Percentiles rank a stretch among this genome's conserved stretches.
These are phyloP conservation scores for Rhodotorula sp. DNA, from an alignment of 1,284 basidiomycete genomes.

Conservation along the genomic window DNA sequence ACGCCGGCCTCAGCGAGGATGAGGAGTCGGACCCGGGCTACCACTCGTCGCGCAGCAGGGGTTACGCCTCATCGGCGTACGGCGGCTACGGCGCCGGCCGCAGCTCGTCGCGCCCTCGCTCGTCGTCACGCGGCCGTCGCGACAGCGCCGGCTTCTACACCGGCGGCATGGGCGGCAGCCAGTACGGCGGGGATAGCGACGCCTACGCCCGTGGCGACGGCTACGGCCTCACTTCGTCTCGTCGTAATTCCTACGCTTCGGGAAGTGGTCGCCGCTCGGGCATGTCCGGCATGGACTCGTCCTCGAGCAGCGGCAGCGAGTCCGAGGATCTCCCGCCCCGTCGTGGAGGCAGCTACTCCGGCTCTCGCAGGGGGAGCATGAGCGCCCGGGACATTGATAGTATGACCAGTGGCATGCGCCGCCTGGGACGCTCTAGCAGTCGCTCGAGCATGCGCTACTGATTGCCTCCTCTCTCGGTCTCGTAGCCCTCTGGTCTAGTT, in stretches of 20 bases:
- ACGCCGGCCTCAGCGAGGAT: conserved; percentile 12
- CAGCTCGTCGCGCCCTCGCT: background rate
- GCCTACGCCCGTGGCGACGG: background rate
- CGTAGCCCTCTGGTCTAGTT: background rate
- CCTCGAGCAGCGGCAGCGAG: too few relatives aligned
- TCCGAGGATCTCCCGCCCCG: too few relatives aligned
- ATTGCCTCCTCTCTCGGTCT: background rate
- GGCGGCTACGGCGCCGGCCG: background rate
- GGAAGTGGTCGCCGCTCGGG: background rate
- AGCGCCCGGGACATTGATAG: background rate
- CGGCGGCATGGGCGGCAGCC: conserved; percentile 1
- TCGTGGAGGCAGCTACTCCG: background rate
- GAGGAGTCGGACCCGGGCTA: conserved; percentile 16
- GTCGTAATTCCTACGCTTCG: background rate
- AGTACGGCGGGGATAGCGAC: background rate
- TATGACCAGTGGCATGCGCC: background rate
- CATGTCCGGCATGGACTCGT: background rate
- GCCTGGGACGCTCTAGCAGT: background rate
- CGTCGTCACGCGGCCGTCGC: background rate
- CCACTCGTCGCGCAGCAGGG: conserved; percentile 5
- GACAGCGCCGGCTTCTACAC: conserved; percentile 7
- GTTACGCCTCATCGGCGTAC: conserved; percentile 3
- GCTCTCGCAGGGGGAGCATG: conserved; percentile 6
- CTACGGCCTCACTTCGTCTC: too few relatives aligned
- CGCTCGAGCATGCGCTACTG: conserved; percentile 3